Conservation (phyloP, 179 eudicot species). For the Silene noctiflora region DNA sequence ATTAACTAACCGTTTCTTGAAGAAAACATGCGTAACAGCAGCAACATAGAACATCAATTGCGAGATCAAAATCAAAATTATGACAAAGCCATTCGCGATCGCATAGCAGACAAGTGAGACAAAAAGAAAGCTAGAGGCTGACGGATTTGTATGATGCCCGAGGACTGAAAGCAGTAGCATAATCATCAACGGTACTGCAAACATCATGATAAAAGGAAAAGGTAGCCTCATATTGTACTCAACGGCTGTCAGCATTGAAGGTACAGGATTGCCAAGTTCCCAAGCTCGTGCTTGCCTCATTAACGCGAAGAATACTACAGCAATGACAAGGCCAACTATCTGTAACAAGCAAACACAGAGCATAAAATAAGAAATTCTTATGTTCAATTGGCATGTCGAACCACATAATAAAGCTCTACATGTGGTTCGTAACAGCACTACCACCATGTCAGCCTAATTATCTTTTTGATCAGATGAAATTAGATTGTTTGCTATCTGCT, state of each 20-base stretch:
- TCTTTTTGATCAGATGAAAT: neutral
- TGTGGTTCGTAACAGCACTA: neutral
- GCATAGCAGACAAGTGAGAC: conserved; percentile 70
- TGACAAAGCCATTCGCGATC: conserved; percentile 65
- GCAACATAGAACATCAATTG: conserved; percentile 49
- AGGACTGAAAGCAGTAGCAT: conserved; percentile 56
- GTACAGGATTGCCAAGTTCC: conserved; percentile 83
- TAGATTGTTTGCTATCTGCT: neutral
- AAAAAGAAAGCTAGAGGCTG: conserved; percentile 53
- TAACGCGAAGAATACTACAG: conserved; percentile 75
- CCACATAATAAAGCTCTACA: conserved; percentile 2
- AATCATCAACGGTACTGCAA: conserved; percentile 51
- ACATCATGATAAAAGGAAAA: conserved; percentile 50
- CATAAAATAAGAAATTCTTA: conserved; percentile 11
- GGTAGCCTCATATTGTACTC: conserved; percentile 82
- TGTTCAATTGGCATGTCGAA: conserved; percentile 11
- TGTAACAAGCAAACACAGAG: conserved; percentile 35
- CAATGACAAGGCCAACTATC: conserved; percentile 71
- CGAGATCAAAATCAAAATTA: conserved; percentile 52
- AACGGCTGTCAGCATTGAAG: conserved; percentile 79
- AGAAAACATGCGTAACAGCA: conserved; percentile 62
- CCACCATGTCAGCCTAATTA: conserved; percentile 6
- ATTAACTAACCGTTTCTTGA: conserved; percentile 65
- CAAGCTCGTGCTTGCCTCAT: conserved; percentile 91
- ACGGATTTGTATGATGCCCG: conserved; percentile 46